Base-by-base conservation (phyloP, 2,329 filamentous ascomycete species). In the Sporothrix inflata region DNA sequence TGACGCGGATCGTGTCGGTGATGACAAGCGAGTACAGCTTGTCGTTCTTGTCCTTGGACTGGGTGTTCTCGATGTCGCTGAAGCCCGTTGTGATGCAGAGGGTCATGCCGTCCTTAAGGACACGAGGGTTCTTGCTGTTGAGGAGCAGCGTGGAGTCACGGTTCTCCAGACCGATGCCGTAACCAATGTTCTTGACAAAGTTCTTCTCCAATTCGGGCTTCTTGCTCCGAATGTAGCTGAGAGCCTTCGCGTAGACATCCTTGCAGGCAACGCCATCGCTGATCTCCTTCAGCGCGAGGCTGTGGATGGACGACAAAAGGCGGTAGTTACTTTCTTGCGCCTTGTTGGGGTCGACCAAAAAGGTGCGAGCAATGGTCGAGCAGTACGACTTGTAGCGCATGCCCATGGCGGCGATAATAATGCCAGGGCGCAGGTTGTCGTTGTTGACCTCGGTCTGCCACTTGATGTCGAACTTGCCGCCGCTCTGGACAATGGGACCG, bases 291-390 rank as follows among this genome's bases (percentile, higher is more conserved):
- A 99, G 87, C 40, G 97, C 92, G n/a, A 92, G 84, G 76, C 94
- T 94, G 81, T 98, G 95, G 14, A 98, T 89, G 69, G 89, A 89
- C 70, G 93, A 85, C 4, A 99, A 87, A 19, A 98, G 88, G 78
- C 95, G 97, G 85, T 99, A 99, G 79, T 94, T 96, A 79, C 88
- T 91, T 82, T 98, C 96, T 80, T 99, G 96, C 0, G 92, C 90
- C 82, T 98, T 98, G 83, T 96, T 98, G 19, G 97, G 97, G 77
- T 98, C 97, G 63, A 99, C 95, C 74, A 99, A 87, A 81, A 97
- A 99, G 8, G 97, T 98, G 75, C 96, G 91, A 14, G 92, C 94
- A 76, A 99, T 94, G 73, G 94, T 89, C 2, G 94, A 97, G 79
- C 93, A 94, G 82, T 99, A 99, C 0, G 94, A 97, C 83, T 96